These are phyloP conservation scores for Phytophthora parvispora DNA, from an alignment of 352 stramenopile species.

Conservation along the genomic window DNA sequence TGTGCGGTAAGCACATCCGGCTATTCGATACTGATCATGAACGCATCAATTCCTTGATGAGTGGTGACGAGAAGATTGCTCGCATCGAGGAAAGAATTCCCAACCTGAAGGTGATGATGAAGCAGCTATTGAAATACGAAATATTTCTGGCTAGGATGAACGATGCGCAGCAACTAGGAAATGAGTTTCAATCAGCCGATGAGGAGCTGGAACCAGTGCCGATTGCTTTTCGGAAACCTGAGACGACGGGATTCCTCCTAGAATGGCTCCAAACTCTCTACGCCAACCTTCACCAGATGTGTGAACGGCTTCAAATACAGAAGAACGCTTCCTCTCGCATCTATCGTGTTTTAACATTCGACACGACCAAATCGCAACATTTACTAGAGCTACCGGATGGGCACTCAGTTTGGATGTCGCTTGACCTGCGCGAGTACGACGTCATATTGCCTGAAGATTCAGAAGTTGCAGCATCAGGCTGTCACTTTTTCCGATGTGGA, in stretches of 20 bases:
- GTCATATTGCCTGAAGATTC: constrained; percentile 21
- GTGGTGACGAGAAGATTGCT: constrained; percentile 1
- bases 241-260: constrained; percentile 10
- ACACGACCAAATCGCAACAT: constrained; percentile 35
- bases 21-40: constrained; percentile 45
- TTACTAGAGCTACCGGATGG: constrained; percentile 70
- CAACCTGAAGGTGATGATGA: constrained; percentile 20
- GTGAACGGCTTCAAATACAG: neutral
- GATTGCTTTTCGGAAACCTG: neutral
- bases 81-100: constrained; percentile 3
- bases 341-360: constrained; percentile 62
- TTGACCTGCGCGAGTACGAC: constrained; percentile 57
- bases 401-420: constrained; percentile 52
- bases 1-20: constrained; percentile 73
- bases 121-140: constrained; percentile 21
- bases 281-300: constrained; percentile 4
- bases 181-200: neutral
- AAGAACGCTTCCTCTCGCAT: constrained; percentile 21
- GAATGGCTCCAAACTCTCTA: constrained; percentile 25
- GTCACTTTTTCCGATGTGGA: constrained; percentile 24
- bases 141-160: constrained; percentile 4
- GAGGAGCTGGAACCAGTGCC: neutral
- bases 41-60: constrained; percentile 23
- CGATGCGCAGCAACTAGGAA: neutral
- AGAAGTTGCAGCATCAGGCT: neutral